phyloP scores from a whole-genome alignment of 805 yeast genomes.

The Metschnikowia vanudenii region DNA sequence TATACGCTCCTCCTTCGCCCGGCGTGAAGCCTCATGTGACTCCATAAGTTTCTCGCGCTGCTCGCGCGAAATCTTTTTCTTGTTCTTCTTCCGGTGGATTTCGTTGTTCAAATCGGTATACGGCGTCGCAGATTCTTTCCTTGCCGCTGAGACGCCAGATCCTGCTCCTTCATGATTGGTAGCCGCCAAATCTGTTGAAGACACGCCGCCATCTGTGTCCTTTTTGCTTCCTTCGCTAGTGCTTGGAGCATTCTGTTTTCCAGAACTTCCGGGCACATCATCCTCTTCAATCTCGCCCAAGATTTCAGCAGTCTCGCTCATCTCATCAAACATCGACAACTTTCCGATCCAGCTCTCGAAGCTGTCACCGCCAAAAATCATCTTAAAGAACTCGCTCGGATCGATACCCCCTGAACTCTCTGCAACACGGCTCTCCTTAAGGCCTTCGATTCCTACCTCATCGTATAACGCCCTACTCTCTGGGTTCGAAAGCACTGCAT shows the following conservation, averaged over 20 bases:
- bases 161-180: not conserved
- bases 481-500: slow-evolving; percentile 76
- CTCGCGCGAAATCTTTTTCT: slow-evolving; percentile 30
- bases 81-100: slow-evolving; percentile 28
- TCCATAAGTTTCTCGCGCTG: slow-evolving; percentile 50
- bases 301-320: slow-evolving; percentile 61
- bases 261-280: slow-evolving; percentile 26
- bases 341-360: slow-evolving; percentile 87
- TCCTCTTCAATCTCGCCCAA: slow-evolving; percentile 32
- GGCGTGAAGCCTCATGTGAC: slow-evolving; percentile 54
- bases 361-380: slow-evolving; percentile 82
- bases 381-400: slow-evolving; percentile 79
- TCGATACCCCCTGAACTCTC: slow-evolving; percentile 70
- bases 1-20: slow-evolving; percentile 48
- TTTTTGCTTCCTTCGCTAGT: not conserved
- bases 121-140: slow-evolving; percentile 2
- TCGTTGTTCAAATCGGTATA: slow-evolving; percentile 22
- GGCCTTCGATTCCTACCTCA: slow-evolving; percentile 61
- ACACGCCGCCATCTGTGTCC: slow-evolving; percentile 1
- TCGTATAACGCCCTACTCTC: slow-evolving; percentile 73
- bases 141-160: not conserved
- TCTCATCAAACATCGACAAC: slow-evolving; percentile 70
- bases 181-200: slow-evolving; percentile 27
- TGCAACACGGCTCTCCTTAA: slow-evolving; percentile 67
- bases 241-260: not conserved